phyloP scores from a whole-genome alignment of 2,329 filamentous ascomycete genomes.

The Claviceps sp. region DNA sequence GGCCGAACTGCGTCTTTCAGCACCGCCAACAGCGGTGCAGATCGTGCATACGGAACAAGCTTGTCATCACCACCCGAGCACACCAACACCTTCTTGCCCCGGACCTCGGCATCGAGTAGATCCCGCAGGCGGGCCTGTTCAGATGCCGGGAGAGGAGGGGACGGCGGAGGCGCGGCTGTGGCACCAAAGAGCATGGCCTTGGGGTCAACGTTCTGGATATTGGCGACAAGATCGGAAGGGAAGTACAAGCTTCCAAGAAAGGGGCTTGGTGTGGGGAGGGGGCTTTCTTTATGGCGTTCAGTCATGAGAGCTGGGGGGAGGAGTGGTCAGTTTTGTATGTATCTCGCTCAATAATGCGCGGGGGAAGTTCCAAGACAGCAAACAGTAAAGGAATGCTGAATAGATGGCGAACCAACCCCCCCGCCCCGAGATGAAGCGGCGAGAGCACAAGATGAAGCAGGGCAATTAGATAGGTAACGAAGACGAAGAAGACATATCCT shows the following conservation, averaged over 20 bases:
- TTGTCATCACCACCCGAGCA: slow-evolving; percentile 56
- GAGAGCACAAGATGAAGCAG: not conserved
- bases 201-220: slow-evolving; percentile 57
- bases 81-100: slow-evolving; percentile 50
- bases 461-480: not conserved
- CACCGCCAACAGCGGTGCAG: slow-evolving; percentile 46
- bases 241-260: slow-evolving; percentile 74
- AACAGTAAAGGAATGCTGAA: no score
- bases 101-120: slow-evolving; percentile 35
- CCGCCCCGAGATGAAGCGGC: no score
- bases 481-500: slow-evolving; percentile 14
- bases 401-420: no score
- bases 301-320: slow-evolving; percentile 46
- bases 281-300: slow-evolving; percentile 60
- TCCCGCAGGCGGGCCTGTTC: slow-evolving; percentile 30
- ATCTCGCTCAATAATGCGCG: not conserved
- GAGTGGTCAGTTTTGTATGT: not conserved
- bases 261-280: slow-evolving; percentile 30
- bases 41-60: slow-evolving; percentile 54
- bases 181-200: slow-evolving; percentile 57
- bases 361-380: no score
- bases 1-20: slow-evolving; percentile 37
- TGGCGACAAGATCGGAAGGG: slow-evolving; percentile 50
- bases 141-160: slow-evolving; percentile 15
- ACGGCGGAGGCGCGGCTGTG: slow-evolving; percentile 16